Base-by-base conservation (phyloP, 768 basidiomycete genomes). In the Thelephora ganbajun region DNA sequence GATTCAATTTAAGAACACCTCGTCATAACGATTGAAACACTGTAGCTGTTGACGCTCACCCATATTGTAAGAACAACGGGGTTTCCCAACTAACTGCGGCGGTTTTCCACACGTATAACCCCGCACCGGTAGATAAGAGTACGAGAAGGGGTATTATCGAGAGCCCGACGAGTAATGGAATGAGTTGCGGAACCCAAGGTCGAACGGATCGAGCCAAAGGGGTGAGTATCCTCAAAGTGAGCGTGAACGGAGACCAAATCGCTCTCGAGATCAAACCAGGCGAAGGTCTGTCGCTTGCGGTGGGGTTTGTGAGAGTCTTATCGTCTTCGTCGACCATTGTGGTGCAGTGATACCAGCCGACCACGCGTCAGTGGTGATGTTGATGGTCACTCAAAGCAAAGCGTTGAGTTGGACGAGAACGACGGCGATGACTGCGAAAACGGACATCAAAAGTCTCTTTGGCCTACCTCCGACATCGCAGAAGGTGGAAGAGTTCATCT, bases 51-150 rank as follows among this genome's bases (percentile, higher is more conserved):
- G 26, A 51, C 48, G 59, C 77, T 35, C 61, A 88, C 87, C 87
- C 87, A 53, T 89, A 91, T 67, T 88, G 84, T 16, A 91, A 67
- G 59, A 79, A 76, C 18, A 87, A 50, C 12, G 78, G 73, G 11
- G 72, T 62, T 50, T 79, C 69, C 88, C 88, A 91, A 30, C 76
- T 71, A 5, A 76, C 72, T 11, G 85, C 80, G 4, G 79, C 68
- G 53, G 66, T 82, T 52, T 67, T 76, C 83, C 86, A 88, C 3
- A 90, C 83, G 44, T 78, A 61, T 66, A 73, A 78, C 2, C 87
- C 87, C 7, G 86, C 80, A 51, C 72, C 70, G 13, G 75, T 51
- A 11, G 87, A 84, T 4, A 83, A 61, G 53, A 76, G 56, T 30
- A 78, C 53, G 26, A 83, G 54, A 1, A 86, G 56, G 3, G 87